These are phyloP conservation scores for Rhododendron mucronatum DNA, from an alignment of 148 eudicot species.

Conservation along the genomic window DNA sequence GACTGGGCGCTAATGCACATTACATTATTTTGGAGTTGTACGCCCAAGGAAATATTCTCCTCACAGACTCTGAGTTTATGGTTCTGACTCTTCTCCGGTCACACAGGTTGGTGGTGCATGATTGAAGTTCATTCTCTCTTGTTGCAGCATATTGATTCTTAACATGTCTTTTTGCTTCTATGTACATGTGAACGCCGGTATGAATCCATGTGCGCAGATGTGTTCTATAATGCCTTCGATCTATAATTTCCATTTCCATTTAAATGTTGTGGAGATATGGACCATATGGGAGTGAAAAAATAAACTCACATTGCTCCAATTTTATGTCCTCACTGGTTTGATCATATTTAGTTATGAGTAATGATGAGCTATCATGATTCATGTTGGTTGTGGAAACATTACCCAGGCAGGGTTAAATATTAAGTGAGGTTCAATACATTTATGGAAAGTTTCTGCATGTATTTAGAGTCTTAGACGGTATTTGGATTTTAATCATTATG, in stretches of 20 bases:
- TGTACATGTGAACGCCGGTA: background rate
- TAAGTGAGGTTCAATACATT: background rate
- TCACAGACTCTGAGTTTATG: conserved; percentile 75
- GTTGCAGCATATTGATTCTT: background rate
- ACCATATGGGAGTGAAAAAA: background rate
- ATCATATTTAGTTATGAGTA: background rate
- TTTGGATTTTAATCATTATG: background rate
- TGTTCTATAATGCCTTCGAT: background rate
- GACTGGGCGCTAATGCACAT: conserved; percentile 79
- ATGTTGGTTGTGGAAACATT: background rate
- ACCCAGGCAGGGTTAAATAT: background rate
- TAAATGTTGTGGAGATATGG: background rate
- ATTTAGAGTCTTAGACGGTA: background rate
- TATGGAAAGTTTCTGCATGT: background rate
- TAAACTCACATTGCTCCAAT: background rate
- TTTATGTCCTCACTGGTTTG: background rate
- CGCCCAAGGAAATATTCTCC: conserved; percentile 94
- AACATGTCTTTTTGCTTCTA: background rate
- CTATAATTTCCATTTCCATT: background rate
- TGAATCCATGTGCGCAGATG: background rate
- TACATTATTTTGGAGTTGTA: conserved; percentile 89
- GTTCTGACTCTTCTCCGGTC: conserved; percentile 96
- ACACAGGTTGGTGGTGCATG: conserved; percentile 64
- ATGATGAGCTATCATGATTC: background rate
- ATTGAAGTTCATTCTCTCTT: background rate